Percentiles rank a stretch among this genome's conserved stretches.
Evolutionary conservation across 2,329 filamentous ascomycete species (phyloP).

Genomic region (Stachybotrys chartarum): DNA sequence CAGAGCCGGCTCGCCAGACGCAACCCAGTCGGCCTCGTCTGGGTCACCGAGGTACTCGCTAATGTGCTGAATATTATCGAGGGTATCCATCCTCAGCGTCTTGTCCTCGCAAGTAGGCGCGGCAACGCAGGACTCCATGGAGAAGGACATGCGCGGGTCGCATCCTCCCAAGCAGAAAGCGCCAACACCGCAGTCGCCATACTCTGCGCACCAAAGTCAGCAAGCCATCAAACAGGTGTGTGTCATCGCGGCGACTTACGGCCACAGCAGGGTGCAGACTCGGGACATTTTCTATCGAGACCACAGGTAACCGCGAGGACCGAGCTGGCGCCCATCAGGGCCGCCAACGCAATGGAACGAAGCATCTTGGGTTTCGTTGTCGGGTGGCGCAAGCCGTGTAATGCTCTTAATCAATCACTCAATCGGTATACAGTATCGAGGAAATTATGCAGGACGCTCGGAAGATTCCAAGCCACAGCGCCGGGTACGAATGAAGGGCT

Average conservation of each 20-base stretch:
- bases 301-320: constrained; percentile 33
- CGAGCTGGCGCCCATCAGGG: constrained; percentile 23
- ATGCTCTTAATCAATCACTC: background rate
- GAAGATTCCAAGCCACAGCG: too few species aligned
- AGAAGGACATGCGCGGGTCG: constrained; percentile 78
- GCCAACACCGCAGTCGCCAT: constrained; percentile 86
- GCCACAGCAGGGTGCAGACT: constrained; percentile 69
- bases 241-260: constrained; percentile 47
- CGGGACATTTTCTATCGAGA: constrained; percentile 56
- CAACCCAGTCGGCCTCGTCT: constrained; percentile 77
- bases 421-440: background rate
- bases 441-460: background rate
- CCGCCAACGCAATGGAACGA: constrained; percentile 19
- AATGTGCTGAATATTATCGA: constrained; percentile 63
- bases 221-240: background rate
- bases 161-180: constrained; percentile 95
- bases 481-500: too few species aligned
- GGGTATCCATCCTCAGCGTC: constrained; percentile 64
- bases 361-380: constrained; percentile 19
- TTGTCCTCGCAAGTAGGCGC: constrained; percentile 72
- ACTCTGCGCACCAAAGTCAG: constrained; percentile 50
- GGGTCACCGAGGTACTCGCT: constrained; percentile 82
- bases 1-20: constrained; percentile 65
- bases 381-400: background rate
- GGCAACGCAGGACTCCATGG: constrained; percentile 77